Base-by-base conservation (phyloP, 2,329 filamentous ascomycete genomes). In the Talaromyces sp. region DNA sequence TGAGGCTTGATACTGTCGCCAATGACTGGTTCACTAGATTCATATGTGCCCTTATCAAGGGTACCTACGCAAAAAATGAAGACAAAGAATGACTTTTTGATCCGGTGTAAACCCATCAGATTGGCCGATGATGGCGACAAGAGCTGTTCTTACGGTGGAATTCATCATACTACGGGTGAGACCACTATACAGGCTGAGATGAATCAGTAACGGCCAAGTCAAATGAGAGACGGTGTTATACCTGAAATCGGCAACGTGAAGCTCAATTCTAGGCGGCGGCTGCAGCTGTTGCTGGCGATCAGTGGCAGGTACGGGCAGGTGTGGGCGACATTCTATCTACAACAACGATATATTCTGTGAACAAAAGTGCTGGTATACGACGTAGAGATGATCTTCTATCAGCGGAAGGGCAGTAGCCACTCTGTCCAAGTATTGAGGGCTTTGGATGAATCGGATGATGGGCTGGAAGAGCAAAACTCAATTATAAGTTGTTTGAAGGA, bases 21-120 rank as follows among this genome's bases (percentile, higher is more conserved):
- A 11, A 75, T 64, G 9, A 85, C 67, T 1, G 83, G 82, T 0
- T 83, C 83, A 1, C 74, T 62, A 0, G 16, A 37, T 37, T 12
- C 16, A 14, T 1, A 37, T 28, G 35, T 1, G 35, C 2, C 9
- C 11, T 14, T 37, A n/a, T n/a, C n/a, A n/a, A n/a, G n/a, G n/a
- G n/a, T n/a, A n/a, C n/a, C n/a, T n/a, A n/a, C n/a, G n/a, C n/a
- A n/a, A n/a, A n/a, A n/a, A 18, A 60, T 39, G 16, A 60, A 54
- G 33, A 28, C n/a, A n/a, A n/a, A 60, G n/a, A 12, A 60, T 46
- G 2, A 60, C 58, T 46, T 46, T 54, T 33, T 60, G 58, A 16
- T 54, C 54, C 33, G 16, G 44, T n/a, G 21, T 28, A 35, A 60
- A 60, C 14, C 54, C 46, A 52, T 54, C 12, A 18, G 54, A 60